Evolutionary conservation across 805 yeast species (phyloP).

Genomic region (Kodamaea nitidulidarum): DNA sequence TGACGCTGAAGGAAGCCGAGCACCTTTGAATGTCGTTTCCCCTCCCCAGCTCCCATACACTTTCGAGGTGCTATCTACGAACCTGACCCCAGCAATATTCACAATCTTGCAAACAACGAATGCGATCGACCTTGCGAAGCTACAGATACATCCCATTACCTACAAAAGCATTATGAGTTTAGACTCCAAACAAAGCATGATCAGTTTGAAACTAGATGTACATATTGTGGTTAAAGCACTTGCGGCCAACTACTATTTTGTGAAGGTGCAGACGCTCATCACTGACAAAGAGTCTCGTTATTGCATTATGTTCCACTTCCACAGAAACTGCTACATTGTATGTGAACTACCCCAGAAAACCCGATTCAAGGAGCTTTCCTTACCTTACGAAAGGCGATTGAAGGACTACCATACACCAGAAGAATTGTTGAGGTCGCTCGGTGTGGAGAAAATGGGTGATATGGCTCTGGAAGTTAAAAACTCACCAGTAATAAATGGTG

Average conservation of each 20-base stretch:
- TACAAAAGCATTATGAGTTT: slow-evolving; percentile 1
- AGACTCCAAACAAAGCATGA: slow-evolving; percentile 4
- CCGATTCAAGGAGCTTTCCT: slow-evolving; percentile 8
- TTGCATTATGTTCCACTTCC: slow-evolving; percentile 14
- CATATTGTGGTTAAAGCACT: slow-evolving; percentile 10
- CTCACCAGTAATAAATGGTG: no score
- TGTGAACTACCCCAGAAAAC: slow-evolving; percentile 10
- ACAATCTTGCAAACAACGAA: slow-evolving; percentile 14
- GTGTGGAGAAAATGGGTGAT: not conserved
- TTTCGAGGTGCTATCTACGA: slow-evolving; percentile 13
- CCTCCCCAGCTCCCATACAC: slow-evolving; percentile 15
- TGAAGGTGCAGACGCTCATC: slow-evolving; percentile 12
- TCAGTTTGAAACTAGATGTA: slow-evolving; percentile 5
- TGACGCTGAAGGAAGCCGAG: not conserved
- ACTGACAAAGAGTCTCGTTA: slow-evolving; percentile 12
- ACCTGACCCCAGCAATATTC: slow-evolving; percentile 10
- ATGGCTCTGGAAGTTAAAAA: no score
- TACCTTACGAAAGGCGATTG: not conserved
- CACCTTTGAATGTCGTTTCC: not conserved
- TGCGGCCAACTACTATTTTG: slow-evolving; percentile 12
- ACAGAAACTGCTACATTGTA: slow-evolving; percentile 12
- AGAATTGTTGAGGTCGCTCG: slow-evolving; percentile 1
- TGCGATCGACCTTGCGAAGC: slow-evolving; percentile 3
- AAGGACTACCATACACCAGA: not conserved
- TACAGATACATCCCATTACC: slow-evolving; percentile 3